Conservation (phyloP, 495 filamentous ascomycete species). For the Podospora bellae-mahoneyi region DNA sequence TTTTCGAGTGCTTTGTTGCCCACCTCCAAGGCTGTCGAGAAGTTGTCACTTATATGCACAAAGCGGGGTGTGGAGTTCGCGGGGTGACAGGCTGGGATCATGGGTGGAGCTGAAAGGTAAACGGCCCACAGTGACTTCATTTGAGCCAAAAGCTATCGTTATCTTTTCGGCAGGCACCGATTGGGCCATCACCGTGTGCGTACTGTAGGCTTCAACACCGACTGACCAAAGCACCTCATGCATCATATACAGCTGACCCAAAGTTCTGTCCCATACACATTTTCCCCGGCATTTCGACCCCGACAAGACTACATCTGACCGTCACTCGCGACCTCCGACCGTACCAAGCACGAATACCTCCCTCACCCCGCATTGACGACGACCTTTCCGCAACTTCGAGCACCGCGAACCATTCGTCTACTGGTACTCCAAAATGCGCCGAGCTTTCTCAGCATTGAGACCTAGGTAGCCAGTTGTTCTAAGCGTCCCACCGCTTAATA, state of each 20-base stretch:
- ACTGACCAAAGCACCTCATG: neutral
- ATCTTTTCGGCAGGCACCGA: neutral
- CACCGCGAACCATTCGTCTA: neutral
- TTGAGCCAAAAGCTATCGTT: neutral
- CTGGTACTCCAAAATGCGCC: conserved; percentile 15
- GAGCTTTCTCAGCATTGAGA: neutral
- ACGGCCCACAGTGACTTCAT: neutral
- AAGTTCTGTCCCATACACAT: neutral
- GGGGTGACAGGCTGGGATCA: neutral
- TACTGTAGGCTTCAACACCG: neutral
- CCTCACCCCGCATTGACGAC: neutral
- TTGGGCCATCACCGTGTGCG: neutral
- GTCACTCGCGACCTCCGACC: too few species aligned
- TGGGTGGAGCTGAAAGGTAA: neutral
- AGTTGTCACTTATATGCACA: neutral
- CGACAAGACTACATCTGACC: neutral
- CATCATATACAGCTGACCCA: neutral
- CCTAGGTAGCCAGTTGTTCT: conserved; percentile 16
- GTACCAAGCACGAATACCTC: too few species aligned
- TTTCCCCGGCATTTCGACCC: neutral
- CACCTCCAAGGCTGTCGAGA: too few species aligned
- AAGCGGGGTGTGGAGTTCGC: neutral
- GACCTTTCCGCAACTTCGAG: neutral
- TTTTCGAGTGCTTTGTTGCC: too few species aligned
- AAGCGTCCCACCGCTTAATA: neutral